Evolutionary conservation across 257 asterid genomes (phyloP).

Genomic region (Cordia subcordata): DNA sequence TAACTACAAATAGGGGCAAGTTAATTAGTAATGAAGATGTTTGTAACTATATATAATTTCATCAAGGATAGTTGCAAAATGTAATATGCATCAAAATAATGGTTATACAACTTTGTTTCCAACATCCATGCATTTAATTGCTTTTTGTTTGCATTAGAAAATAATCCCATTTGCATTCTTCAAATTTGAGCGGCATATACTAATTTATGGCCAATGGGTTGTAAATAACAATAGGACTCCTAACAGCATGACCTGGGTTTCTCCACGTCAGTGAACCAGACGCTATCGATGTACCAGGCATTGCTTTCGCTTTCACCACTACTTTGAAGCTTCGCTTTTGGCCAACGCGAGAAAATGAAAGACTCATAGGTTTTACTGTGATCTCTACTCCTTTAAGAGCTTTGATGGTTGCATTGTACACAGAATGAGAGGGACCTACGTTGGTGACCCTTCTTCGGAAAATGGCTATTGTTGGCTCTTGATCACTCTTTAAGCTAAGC

Average conservation of each 20-base stretch:
- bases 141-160: too few relatives aligned
- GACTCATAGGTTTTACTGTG: constrained; percentile 47
- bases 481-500: constrained; percentile 44
- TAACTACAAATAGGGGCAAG: too few relatives aligned
- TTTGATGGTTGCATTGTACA: constrained; percentile 58
- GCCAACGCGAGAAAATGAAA: constrained; percentile 37
- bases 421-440: constrained; percentile 50
- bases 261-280: constrained; percentile 80
- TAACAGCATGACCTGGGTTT: constrained; percentile 40
- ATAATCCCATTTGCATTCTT: background rate
- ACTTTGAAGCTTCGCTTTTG: constrained; percentile 67
- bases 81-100: too few relatives aligned
- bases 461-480: constrained; percentile 48
- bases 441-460: constrained; percentile 68
- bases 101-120: too few relatives aligned
- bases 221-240: constrained; percentile 63
- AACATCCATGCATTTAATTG: too few relatives aligned
- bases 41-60: too few relatives aligned
- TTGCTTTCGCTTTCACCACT: constrained; percentile 64
- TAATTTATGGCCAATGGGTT: constrained; percentile 37
- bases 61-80: too few relatives aligned
- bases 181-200: background rate
- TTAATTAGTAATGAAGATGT: too few relatives aligned
- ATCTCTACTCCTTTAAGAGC: constrained; percentile 73
- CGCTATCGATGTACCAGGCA: constrained; percentile 22